These are phyloP conservation scores for Melampsora americana DNA, from an alignment of 1,284 basidiomycete genomes.

Conservation along the genomic window DNA sequence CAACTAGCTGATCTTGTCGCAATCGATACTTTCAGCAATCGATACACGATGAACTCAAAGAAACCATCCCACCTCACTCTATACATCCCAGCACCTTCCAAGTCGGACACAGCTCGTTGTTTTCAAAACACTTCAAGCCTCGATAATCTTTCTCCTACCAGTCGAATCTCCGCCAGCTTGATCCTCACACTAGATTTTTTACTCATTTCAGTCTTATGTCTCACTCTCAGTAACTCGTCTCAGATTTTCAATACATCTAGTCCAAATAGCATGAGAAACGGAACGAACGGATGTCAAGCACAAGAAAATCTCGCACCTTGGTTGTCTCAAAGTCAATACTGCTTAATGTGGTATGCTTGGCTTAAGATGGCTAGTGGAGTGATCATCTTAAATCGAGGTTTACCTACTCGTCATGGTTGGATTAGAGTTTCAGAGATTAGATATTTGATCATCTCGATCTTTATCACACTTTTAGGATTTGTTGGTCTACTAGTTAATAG, in stretches of 20 bases:
- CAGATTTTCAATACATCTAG: background rate
- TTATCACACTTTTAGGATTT: background rate
- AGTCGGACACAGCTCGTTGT: background rate
- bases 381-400: background rate
- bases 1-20: too few species aligned
- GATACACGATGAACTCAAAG: background rate
- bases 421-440: background rate
- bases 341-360: slow-evolving; percentile 5
- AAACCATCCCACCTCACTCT: background rate
- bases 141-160: background rate
- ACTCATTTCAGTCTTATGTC: background rate
- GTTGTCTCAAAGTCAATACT: background rate
- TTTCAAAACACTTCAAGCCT: background rate
- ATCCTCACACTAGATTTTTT: slow-evolving; percentile 6
- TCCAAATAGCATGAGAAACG: background rate
- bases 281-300: background rate
- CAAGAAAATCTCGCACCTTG: background rate
- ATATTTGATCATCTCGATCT: background rate
- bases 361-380: background rate
- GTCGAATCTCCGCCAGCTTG: background rate
- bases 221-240: background rate
- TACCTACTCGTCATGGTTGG: background rate
- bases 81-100: background rate
- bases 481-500: background rate
- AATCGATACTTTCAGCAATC: too few species aligned